Percentiles rank a stretch among this genome's conserved stretches.
phyloP scores from a whole-genome alignment of 495 filamentous ascomycete genomes.

The Hypoxylon lienhwacheense region DNA sequence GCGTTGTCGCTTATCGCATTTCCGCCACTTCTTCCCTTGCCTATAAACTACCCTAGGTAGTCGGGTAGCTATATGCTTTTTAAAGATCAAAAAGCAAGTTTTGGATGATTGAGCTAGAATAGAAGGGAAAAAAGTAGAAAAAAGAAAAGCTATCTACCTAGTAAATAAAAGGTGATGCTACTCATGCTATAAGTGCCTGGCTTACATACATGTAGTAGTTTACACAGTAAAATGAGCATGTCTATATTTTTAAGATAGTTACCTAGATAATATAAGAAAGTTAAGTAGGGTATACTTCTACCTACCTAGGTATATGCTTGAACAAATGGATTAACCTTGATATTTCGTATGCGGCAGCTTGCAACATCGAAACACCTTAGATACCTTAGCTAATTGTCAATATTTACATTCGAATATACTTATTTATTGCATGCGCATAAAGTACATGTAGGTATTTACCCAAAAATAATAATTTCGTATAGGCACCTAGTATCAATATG shows the following conservation, averaged over 20 bases:
- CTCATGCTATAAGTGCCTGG: too few relatives aligned
- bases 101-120: not conserved
- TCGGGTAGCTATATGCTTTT: slow-evolving; percentile 3
- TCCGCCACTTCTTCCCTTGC: slow-evolving; percentile 14
- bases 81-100: not conserved
- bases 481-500: too few relatives aligned
- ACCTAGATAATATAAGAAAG: too few relatives aligned
- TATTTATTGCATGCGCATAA: too few relatives aligned
- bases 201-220: not conserved
- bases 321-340: not conserved
- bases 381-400: too few relatives aligned
- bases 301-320: not conserved
- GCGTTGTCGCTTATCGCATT: slow-evolving; percentile 25
- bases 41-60: slow-evolving; percentile 5
- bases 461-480: too few relatives aligned
- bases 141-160: too few relatives aligned
- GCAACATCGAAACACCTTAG: too few relatives aligned
- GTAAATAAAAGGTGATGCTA: too few relatives aligned
- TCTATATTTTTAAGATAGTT: too few relatives aligned
- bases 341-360: slow-evolving; percentile 1
- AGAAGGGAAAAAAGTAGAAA: not conserved
- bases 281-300: slow-evolving; percentile 8
- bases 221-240: not conserved
- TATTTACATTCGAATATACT: too few relatives aligned
- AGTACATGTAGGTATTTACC: too few relatives aligned